phyloP scores from a whole-genome alignment of 163 green algal species.

The Prototheca stagnorum region DNA sequence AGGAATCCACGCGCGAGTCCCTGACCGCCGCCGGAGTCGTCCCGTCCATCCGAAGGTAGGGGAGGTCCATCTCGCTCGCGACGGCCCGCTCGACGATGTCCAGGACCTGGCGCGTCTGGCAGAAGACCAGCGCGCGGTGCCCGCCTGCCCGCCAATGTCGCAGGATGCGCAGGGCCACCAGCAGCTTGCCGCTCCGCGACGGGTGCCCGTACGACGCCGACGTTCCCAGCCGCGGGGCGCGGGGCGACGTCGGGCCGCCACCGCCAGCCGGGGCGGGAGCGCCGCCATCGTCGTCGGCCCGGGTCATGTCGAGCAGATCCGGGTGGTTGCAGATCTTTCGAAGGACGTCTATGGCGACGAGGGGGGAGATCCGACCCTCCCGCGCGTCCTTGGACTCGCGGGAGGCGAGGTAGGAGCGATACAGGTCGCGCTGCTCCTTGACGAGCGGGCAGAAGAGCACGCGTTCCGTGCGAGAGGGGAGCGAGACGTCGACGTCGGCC shows the following conservation, averaged over 20 bases:
- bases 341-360: conserved; percentile 89
- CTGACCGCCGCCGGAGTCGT: conserved; percentile 48
- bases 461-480: conserved; percentile 89
- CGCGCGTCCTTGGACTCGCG: conserved; percentile 47
- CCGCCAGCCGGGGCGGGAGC: conserved; percentile 2
- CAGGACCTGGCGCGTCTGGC: conserved; percentile 95
- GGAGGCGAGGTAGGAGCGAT: conserved; percentile 60
- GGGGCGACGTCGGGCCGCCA: too few relatives aligned
- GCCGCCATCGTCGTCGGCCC: conserved; percentile 19
- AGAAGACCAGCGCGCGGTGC: conserved; percentile 62
- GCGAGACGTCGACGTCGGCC: conserved; percentile 62
- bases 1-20: conserved; percentile 71
- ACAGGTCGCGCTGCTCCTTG: conserved; percentile 63
- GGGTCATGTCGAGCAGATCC: conserved; percentile 62
- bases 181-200: conserved; percentile 40
- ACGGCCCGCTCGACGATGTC: conserved; percentile 75
- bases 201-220: conserved; percentile 47
- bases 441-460: conserved; percentile 86
- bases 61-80: conserved; percentile 8
- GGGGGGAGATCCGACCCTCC: conserved; percentile 36
- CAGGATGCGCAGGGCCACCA: conserved; percentile 29
- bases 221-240: too few relatives aligned
- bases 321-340: conserved; percentile 98
- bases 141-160: conserved; percentile 14
- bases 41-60: conserved; percentile 84